Conservation (phyloP, 306 rosid genomes). For the Lagenaria siceraria region DNA sequence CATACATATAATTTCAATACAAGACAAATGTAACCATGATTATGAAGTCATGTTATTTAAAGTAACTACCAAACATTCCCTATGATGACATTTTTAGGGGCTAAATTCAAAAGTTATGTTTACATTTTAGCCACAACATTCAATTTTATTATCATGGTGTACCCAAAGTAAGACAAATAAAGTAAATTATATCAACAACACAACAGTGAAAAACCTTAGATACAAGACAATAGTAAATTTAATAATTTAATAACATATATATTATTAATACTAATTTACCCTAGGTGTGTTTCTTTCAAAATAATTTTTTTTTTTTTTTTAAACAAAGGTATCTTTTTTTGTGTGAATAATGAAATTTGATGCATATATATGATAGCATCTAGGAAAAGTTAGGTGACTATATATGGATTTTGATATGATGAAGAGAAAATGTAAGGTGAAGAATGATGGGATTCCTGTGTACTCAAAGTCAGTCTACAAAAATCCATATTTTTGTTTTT, state of each 20-base stretch:
- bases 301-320: background rate
- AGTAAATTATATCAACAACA: background rate
- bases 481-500: slow-evolving; percentile 22
- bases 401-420: slow-evolving; percentile 5
- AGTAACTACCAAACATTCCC: slow-evolving; percentile 5
- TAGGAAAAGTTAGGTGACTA: background rate
- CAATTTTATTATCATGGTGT: background rate
- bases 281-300: no score
- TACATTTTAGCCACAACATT: background rate
- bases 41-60: background rate
- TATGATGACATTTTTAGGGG: background rate
- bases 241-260: background rate
- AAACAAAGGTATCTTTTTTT: background rate
- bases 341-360: background rate
- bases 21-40: slow-evolving; percentile 1
- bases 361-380: background rate
- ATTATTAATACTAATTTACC: no score
- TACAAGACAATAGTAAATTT: background rate
- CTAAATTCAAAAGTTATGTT: background rate
- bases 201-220: background rate
- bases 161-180: background rate
- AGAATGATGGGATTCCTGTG: slow-evolving; percentile 22
- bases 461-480: slow-evolving; percentile 20
- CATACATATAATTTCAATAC: background rate
- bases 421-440: slow-evolving; percentile 17